phyloP scores from a whole-genome alignment of 495 filamentous ascomycete genomes.

The Talaromyces trachyspermus region DNA sequence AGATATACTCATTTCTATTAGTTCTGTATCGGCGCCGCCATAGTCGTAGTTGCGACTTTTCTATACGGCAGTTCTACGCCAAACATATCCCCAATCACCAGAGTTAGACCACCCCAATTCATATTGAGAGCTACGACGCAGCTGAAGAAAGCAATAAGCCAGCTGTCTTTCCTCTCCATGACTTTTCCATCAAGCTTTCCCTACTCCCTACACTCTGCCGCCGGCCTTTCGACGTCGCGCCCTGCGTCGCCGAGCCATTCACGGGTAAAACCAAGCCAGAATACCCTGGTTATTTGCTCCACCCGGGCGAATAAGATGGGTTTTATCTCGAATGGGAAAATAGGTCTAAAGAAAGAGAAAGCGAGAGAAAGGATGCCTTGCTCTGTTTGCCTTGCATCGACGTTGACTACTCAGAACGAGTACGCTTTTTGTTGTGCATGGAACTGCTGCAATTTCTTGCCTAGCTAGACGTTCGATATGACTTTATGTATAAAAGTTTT shows the following conservation, averaged over 20 bases:
- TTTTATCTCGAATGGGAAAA: not conserved
- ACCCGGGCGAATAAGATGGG: conserved; percentile 4
- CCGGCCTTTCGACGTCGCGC: conserved; percentile 54
- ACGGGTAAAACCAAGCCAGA: conserved; percentile 34
- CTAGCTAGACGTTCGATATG: too few relatives aligned
- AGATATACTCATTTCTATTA: conserved; percentile 30
- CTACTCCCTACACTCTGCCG: conserved; percentile 41
- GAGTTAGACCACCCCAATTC: conserved; percentile 66
- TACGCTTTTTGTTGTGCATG: too few relatives aligned
- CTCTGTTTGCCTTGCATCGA: too few relatives aligned
- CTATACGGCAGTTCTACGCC: conserved; percentile 54
- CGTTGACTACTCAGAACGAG: too few relatives aligned
- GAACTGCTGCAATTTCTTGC: too few relatives aligned
- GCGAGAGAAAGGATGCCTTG: too few relatives aligned
- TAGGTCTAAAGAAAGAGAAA: not conserved
- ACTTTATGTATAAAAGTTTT: too few relatives aligned
- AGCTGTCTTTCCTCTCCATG: conserved; percentile 25
- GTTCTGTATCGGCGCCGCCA: conserved; percentile 72
- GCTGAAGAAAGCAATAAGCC: not conserved
- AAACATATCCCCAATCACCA: conserved; percentile 26
- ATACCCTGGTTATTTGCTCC: conserved; percentile 9
- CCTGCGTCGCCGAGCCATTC: conserved; percentile 57
- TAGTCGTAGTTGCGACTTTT: conserved; percentile 75
- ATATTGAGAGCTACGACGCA: conserved; percentile 70
- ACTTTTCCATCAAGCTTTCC: conserved; percentile 48